Percentiles rank a stretch among this genome's conserved stretches.
Conservation (phyloP, 768 basidiomycete genomes). For the Boletus sp. region DNA sequence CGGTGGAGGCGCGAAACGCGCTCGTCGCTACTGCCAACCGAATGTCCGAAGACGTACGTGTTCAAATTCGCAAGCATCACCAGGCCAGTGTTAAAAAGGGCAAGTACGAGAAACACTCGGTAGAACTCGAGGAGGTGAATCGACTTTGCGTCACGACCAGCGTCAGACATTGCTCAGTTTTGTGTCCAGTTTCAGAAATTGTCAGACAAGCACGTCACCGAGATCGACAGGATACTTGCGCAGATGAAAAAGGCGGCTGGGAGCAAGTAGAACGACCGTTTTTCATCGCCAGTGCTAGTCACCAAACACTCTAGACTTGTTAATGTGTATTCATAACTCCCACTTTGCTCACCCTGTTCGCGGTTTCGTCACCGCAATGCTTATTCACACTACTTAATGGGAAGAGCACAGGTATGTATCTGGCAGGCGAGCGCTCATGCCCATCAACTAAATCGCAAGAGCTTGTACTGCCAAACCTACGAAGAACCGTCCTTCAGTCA, state of each 20-base stretch:
- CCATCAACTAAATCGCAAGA: not conserved
- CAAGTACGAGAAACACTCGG: slow-evolving; percentile 64
- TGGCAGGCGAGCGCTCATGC: not conserved
- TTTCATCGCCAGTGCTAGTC: not conserved
- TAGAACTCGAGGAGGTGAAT: slow-evolving; percentile 62
- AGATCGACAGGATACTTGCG: slow-evolving; percentile 65
- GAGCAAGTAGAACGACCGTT: slow-evolving; percentile 17
- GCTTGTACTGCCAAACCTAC: not conserved
- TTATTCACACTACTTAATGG: not conserved
- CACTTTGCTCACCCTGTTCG: too few relatives aligned
- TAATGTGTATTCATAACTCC: not conserved
- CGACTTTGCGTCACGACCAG: not conserved
- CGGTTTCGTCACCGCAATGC: not conserved
- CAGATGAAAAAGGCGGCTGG: slow-evolving; percentile 59
- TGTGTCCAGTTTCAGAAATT: slow-evolving; percentile 69
- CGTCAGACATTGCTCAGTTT: not conserved
- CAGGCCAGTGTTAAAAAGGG: slow-evolving; percentile 66
- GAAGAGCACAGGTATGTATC: not conserved
- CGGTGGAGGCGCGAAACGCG: slow-evolving; percentile 65
- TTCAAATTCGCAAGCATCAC: slow-evolving; percentile 73
- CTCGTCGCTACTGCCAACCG: slow-evolving; percentile 55
- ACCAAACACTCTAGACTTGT: not conserved
- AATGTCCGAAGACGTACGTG: slow-evolving; percentile 72
- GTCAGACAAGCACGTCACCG: slow-evolving; percentile 55
- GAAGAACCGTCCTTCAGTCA: not conserved